Percentiles rank a stretch among this genome's conserved stretches.
Conservation (phyloP, 2,329 filamentous ascomycete species). For the Lasiodiplodia sp. region DNA sequence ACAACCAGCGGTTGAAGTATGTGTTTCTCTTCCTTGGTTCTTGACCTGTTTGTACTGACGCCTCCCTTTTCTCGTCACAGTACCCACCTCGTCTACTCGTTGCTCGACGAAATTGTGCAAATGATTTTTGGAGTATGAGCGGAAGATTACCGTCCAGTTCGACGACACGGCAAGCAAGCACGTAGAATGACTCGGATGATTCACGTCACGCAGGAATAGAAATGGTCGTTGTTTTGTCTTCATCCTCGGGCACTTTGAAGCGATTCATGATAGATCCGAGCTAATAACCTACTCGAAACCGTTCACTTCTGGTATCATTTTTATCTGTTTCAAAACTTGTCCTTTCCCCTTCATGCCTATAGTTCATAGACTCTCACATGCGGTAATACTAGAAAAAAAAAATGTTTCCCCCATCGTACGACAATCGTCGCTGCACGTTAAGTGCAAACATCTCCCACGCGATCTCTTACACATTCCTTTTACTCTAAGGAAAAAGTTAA, state of each 20-base stretch:
- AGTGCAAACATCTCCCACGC: neutral
- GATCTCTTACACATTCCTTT: neutral
- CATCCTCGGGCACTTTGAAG: conserved; percentile 4
- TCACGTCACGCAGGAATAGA: conserved; percentile 6
- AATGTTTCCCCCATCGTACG: neutral
- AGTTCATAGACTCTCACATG: conserved; percentile 8
- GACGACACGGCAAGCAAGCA: neutral
- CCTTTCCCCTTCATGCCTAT: conserved; percentile 11
- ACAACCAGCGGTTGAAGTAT: conserved; percentile 89
- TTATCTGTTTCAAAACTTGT: neutral
- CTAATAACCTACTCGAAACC: neutral
- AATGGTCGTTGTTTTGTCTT: neutral
- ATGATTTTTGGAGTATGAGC: conserved; percentile 48
- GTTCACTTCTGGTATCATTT: conserved; percentile 10
- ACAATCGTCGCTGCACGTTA: neutral
- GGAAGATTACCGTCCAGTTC: neutral
- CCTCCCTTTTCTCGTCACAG: conserved; percentile 37
- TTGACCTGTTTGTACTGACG: neutral
- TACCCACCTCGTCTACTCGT: conserved; percentile 58
- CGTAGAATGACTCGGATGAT: neutral
- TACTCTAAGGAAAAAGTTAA: conserved; percentile 1
- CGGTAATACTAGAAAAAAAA: neutral
- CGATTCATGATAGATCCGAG: conserved; percentile 21
- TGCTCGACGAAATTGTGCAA: conserved; percentile 57
- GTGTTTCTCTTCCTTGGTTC: conserved; percentile 46